Base-by-base conservation (phyloP, 768 basidiomycete species). In the Podaxis sp. region DNA sequence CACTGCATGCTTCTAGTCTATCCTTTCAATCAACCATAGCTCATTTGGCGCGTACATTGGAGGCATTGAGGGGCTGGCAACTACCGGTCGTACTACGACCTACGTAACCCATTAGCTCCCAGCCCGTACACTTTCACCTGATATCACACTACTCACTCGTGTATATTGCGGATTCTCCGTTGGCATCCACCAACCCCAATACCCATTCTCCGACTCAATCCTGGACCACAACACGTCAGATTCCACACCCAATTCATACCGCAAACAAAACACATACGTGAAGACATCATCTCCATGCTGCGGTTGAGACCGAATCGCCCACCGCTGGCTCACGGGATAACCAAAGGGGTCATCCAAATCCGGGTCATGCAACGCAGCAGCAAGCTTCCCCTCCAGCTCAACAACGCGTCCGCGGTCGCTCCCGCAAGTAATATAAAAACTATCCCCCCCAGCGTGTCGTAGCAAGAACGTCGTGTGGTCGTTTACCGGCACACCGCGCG, bases 181-280 rank as follows among this genome's bases (percentile, higher is more conserved):
- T 1, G 61, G 61, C 61, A 62, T 56, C 7, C 40, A 54, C 61
- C 61, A 62, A 0, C 61, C 61, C 61, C 61, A 62, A 50, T 62
- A 62, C 24, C 61, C 61, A 33, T 56, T 49, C 55, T 49, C 54
- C 36, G 61, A 56, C 24, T 56, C 61, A 38, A 62, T 62, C 11
- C 61, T 62, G 17, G 12, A 20, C 24, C 33, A n/a, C 2, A 3
- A 17, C 3, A 41, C n/a, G 26, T 28, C 24, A 38, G 8, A 12
- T 6, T 30, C 13, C 3, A 12, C 41, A 12, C 10, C 30, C 8
- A 10, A 8, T 22, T 1, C 30, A 38, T 20, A 38, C 1, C 4
- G 4, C 4, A 20, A 8, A 28, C 1, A n/a, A n/a, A 13, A 5
- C 3, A 62, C 61, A 3, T 38, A 62, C 61, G 61, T 62, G 15